Percentiles rank a stretch among this genome's conserved stretches.
Conservation (phyloP, 108 stramenopile species). For the Stephanodiscus minutulus region DNA sequence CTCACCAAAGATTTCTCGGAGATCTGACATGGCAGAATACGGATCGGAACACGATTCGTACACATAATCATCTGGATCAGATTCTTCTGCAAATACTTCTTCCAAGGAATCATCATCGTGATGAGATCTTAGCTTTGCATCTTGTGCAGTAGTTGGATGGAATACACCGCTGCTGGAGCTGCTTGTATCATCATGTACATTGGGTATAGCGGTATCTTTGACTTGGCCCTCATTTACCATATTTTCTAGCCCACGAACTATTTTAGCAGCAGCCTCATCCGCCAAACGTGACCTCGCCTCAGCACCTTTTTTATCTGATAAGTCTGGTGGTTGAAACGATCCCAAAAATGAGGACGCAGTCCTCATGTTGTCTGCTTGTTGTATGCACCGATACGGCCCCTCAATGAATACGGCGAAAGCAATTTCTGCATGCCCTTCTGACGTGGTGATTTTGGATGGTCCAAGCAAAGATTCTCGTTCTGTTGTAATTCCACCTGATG, state of each 20-base stretch:
- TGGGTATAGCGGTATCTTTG: background rate
- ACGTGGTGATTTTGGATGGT: constrained; percentile 27
- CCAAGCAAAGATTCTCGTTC: constrained; percentile 29
- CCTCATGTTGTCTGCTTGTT: constrained; percentile 38
- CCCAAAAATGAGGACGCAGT: constrained; percentile 34
- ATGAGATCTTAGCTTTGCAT: background rate
- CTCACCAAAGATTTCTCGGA: background rate
- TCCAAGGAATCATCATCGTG: constrained; percentile 45
- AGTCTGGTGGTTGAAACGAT: constrained; percentile 38
- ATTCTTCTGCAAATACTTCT: constrained; percentile 57
- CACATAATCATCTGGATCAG: constrained; percentile 56
- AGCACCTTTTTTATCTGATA: constrained; percentile 1
- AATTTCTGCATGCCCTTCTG: constrained; percentile 48
- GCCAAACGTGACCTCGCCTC: constrained; percentile 25
- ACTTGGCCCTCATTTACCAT: constrained; percentile 20
- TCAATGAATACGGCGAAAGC: constrained; percentile 45
- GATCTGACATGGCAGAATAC: background rate
- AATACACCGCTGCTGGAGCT: constrained; percentile 40
- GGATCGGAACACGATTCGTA: constrained; percentile 28
- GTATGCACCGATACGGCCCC: constrained; percentile 49
- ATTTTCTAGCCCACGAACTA: constrained; percentile 32
- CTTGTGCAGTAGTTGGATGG: constrained; percentile 14
- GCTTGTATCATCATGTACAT: constrained; percentile 16
- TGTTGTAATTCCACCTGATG: background rate
- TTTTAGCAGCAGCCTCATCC: constrained; percentile 35